A percentile compares a stretch with the other conserved stretches of the same genome.
Evolutionary conservation across 2,329 filamentous ascomycete genomes (phyloP).

Genomic region (Exophiala sp.): DNA sequence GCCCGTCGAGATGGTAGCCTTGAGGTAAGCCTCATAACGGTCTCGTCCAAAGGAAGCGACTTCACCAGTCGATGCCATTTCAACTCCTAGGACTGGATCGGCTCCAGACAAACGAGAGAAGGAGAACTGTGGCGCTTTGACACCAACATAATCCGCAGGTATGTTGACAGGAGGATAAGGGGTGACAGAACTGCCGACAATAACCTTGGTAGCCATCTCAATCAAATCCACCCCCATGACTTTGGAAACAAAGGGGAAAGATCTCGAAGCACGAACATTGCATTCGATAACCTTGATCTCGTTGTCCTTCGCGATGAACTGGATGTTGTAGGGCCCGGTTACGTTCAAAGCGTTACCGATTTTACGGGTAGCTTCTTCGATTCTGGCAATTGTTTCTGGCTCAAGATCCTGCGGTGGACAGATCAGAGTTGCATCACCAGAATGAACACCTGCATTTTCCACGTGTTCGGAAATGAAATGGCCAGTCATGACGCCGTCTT

Average conservation of each 20-base stretch:
- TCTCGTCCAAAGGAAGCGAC: constrained; percentile 94
- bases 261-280: constrained; percentile 92
- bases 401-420: constrained; percentile 91
- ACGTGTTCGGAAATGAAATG: constrained; percentile 99
- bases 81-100: constrained; percentile 92
- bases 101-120: constrained; percentile 96
- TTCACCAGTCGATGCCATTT: constrained; percentile 98
- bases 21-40: constrained; percentile 97
- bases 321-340: constrained; percentile 96
- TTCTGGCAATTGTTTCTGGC: constrained; percentile 79
- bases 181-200: constrained; percentile 76
- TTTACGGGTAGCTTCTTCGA: constrained; percentile 92
- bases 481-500: constrained; percentile 81
- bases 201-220: constrained; percentile 97
- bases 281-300: constrained; percentile 99
- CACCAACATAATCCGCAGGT: constrained; percentile 78
- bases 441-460: constrained; percentile 97
- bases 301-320: constrained; percentile 99
- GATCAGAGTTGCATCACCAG: constrained; percentile 93
- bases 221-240: constrained; percentile 97
- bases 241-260: constrained; percentile 97
- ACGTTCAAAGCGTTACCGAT: constrained; percentile 92
- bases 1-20: constrained; percentile 90
- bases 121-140: constrained; percentile 98
- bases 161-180: constrained; percentile 78